phyloP scores from a whole-genome alignment of 805 yeast genomes.

The Scheffersomyces amazonensis region DNA sequence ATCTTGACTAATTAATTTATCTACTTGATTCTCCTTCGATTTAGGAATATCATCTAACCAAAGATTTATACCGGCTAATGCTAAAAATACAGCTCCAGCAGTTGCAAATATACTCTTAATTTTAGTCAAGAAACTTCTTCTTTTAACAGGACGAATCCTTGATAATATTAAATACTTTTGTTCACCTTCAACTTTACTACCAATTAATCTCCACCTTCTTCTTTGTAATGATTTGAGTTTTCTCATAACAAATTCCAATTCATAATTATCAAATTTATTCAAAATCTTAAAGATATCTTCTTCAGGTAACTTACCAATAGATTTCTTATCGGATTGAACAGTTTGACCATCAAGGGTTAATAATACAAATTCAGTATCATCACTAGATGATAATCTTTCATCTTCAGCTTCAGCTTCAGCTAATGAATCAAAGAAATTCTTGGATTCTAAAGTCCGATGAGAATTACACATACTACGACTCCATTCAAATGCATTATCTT shows the following conservation, averaged over 20 bases:
- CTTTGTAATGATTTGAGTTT: conserved; percentile 41
- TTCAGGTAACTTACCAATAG: conserved; percentile 33
- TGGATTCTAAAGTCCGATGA: conserved; percentile 38
- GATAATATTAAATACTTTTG: conserved; percentile 12
- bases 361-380: conserved; percentile 24
- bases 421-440: conserved; percentile 46
- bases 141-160: conserved; percentile 2
- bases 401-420: conserved; percentile 4
- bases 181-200: conserved; percentile 33
- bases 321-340: conserved; percentile 30
- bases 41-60: conserved; percentile 7
- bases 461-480: conserved; percentile 31
- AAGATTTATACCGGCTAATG: conserved; percentile 20
- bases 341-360: conserved; percentile 34
- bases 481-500: conserved; percentile 52
- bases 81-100: conserved; percentile 20
- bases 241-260: conserved; percentile 31
- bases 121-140: conserved; percentile 5
- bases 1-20: neutral
- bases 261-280: conserved; percentile 29
- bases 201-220: conserved; percentile 54
- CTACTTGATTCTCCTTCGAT: neutral
- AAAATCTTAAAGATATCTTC: conserved; percentile 44
- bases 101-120: conserved; percentile 21
- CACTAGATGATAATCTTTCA: conserved; percentile 15